Base-by-base conservation (phyloP, 78 protist species). In the Pelomyxa schiedti region DNA sequence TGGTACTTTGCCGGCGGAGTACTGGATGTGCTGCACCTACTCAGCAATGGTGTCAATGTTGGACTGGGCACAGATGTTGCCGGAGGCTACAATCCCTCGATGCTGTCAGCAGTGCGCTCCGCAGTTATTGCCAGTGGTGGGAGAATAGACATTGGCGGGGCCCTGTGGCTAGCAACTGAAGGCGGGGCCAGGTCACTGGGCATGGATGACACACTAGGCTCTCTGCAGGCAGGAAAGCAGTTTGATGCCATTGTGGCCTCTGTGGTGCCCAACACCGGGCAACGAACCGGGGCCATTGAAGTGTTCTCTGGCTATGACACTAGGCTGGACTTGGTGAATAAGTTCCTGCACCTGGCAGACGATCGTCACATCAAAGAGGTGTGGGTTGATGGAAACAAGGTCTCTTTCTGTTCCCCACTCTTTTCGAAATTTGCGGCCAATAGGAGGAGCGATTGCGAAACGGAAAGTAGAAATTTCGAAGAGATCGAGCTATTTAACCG, bases 171-270 rank as follows among this genome's bases (percentile, higher is more conserved):
- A 8, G 92, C 88, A 8, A 85, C 94, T 0, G 78, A 81, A 41
- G 96, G 96, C 43, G 96, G 96, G 30, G 88, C 91, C 2, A 28
- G 35, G 32, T 86, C 76, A 4, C 74, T 92, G 3, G 74, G 65
- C 35, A 3, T 90, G 42, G 76, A 5, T 4, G 85, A 89, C n/a
- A 8, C 7, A 16, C 26, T 89, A 16, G 96, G 93, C 35, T 69
- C 52, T 66, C 86, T 92, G 8, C 7, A 8, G 2, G 43, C 35
- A 0, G 92, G 92, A 37, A 89, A 75, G 66, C 69, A 90, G n/a
- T 91, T 93, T n/a, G 95, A 92, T 39, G 95, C 95, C n/a, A 67
- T 90, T 64, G 42, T 93, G 32, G 43, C 84, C 16, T 77, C 74
- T 36, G 74, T 30, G 71, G 63, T 72, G 22, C 43, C 64, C 4